Evolutionary conservation across 805 yeast species (phyloP), one percentile per base, ranked within the genome.

Genomic region (Yarrowia sp.): DNA sequence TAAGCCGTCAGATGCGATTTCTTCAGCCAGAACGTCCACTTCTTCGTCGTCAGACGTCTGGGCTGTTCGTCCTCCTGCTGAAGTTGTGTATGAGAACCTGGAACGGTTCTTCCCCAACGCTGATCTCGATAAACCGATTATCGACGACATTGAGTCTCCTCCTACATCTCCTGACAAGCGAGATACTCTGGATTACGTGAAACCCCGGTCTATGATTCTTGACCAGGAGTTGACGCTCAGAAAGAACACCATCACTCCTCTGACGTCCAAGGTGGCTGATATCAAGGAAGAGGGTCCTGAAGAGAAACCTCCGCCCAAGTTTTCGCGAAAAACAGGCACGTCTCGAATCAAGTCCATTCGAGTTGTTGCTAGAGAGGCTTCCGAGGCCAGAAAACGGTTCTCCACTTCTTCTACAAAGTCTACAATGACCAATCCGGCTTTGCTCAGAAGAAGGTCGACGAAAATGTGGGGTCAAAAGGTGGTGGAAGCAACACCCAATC

Each of bases 391-490:
- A 36, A 82, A 81, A 61, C 74, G 79, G 62, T 73, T 73, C 42
- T 69, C 75, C 10, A 36, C 58, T 32, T 42, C 55, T 6, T 65
- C 66, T 10, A 61, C 44, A 31, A 51, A 58, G 45, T 47, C 65
- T 18, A 45, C 66, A 39, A 45, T 35, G 15, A 55, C 48, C n/a
- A 64, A 64, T 6, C 71, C 73, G 7, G 73, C 69, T 1, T 71
- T 86, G 8, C 74, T 93, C 39, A 80, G 91, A 68, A 80, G 98
- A 65, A 82, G 81, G 65, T 90, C 95, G 72, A 95, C 99, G 1
- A 96, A 95, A 77, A 84, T 95, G 88, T 95, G 99, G 99, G 99
- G 99, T 18, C 92, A 90, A 67, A 87, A 84, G 68, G 96, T 91
- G 14, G 87, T 92, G 36, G 99, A 95, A 76, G 92, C 92, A 35